These are phyloP conservation scores for Medicago truncatula DNA, from an alignment of 306 rosid genomes.

Conservation along the genomic window DNA sequence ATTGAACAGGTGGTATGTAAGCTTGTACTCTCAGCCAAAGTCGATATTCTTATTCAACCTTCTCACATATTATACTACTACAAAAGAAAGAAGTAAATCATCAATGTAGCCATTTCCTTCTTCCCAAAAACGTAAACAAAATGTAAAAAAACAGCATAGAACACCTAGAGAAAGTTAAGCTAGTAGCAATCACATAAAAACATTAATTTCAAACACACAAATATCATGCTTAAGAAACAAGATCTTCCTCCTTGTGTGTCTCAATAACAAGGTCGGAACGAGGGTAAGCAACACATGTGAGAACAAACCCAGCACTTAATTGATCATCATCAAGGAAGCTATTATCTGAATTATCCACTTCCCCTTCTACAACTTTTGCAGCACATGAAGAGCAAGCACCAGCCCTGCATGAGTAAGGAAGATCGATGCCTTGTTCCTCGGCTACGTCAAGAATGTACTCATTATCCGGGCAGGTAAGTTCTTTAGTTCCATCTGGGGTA, in stretches of 20 bases:
- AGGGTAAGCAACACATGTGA: conserved; percentile 85
- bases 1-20: too few relatives aligned
- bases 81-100: not conserved
- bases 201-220: not conserved
- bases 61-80: not conserved
- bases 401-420: conserved; percentile 89
- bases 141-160: not conserved
- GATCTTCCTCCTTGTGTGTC: conserved; percentile 94
- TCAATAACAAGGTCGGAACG: conserved; percentile 54
- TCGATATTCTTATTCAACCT: not conserved
- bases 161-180: not conserved
- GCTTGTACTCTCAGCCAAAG: too few relatives aligned
- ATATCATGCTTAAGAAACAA: conserved; percentile 45
- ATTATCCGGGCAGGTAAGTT: conserved; percentile 63
- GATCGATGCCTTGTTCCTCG: conserved; percentile 64
- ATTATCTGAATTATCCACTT: conserved; percentile 68
- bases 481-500: conserved; percentile 67
- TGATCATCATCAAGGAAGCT: conserved; percentile 88
- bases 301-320: conserved; percentile 50
- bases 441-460: conserved; percentile 73
- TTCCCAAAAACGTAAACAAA: conserved; percentile 2
- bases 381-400: conserved; percentile 90
- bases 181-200: not conserved
- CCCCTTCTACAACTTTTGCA: conserved; percentile 59
- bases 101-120: conserved; percentile 36